These are phyloP conservation scores for Coleophoma cylindrospora DNA, from an alignment of 2,329 filamentous ascomycete species.

Conservation along the genomic window DNA sequence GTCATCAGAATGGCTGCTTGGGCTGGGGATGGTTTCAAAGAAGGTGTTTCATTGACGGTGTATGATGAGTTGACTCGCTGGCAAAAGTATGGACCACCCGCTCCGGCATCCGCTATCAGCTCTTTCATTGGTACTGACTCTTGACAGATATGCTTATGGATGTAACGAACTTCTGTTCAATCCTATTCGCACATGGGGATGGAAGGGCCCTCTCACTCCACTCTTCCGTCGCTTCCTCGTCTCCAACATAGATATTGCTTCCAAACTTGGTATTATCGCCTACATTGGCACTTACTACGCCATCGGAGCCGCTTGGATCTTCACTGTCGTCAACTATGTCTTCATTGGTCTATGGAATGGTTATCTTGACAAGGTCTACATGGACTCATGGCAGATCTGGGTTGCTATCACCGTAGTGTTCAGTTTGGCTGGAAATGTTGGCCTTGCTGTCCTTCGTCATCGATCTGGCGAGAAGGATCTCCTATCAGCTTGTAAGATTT, in stretches of 20 bases:
- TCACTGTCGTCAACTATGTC: conserved; percentile 72
- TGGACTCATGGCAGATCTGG: conserved; percentile 76
- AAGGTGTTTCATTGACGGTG: conserved; percentile 78
- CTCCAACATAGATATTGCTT: conserved; percentile 69
- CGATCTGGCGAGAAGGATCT: conserved; percentile 60
- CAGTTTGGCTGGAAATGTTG: conserved; percentile 67
- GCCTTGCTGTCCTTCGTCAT: conserved; percentile 69
- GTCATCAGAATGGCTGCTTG: conserved; percentile 69
- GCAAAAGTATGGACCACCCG: conserved; percentile 60
- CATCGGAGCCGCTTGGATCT: conserved; percentile 69
- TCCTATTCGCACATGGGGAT: conserved; percentile 68
- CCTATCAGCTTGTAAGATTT: conserved; percentile 34
- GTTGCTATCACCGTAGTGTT: conserved; percentile 77
- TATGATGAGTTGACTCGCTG: conserved; percentile 81
- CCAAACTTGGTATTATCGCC: conserved; percentile 70
- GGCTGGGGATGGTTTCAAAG: conserved; percentile 71
- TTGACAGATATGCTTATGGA: conserved; percentile 53
- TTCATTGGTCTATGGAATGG: conserved; percentile 72
- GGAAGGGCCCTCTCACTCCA: conserved; percentile 70
- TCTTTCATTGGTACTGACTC: no score
- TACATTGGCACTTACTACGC: conserved; percentile 81
- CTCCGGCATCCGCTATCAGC: no score
- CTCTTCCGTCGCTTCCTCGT: conserved; percentile 70
- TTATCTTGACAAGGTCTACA: conserved; percentile 74
- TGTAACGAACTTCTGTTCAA: conserved; percentile 81